These are phyloP conservation scores for Epichloe typhina DNA, from an alignment of 2,329 filamentous ascomycete species.

Conservation along the genomic window DNA sequence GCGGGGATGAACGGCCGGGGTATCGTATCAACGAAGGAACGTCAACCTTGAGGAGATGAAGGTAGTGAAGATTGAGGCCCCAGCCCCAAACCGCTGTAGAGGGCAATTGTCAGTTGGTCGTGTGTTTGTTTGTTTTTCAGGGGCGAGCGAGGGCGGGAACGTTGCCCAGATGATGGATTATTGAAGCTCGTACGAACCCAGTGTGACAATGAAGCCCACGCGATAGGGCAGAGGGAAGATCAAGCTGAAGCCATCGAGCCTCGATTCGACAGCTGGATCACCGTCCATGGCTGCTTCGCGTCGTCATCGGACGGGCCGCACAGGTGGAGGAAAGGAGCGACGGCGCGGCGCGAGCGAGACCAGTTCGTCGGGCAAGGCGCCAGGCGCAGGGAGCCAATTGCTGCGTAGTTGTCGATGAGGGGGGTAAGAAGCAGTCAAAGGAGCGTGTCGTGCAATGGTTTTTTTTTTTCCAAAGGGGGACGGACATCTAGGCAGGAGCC, in stretches of 20 bases:
- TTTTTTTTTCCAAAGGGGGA: neutral
- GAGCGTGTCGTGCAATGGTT: neutral
- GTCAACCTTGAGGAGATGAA: slow-evolving; percentile 70
- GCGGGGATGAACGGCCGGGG: slow-evolving; percentile 55
- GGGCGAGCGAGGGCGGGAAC: neutral
- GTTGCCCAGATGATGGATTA: neutral
- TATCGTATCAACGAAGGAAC: slow-evolving; percentile 80
- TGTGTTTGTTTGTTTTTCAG: neutral
- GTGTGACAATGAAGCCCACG: slow-evolving; percentile 70
- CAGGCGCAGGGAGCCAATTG: neutral
- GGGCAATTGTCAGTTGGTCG: neutral
- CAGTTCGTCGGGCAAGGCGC: too few species aligned
- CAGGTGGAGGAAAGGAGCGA: neutral
- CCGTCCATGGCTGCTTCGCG: slow-evolving; percentile 46
- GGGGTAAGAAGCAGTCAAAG: neutral
- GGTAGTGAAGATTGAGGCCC: slow-evolving; percentile 82
- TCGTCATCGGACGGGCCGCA: slow-evolving; percentile 3
- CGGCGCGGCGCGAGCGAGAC: neutral
- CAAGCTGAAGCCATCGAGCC: slow-evolving; percentile 76
- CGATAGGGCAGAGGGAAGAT: slow-evolving; percentile 82
- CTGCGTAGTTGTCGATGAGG: too few species aligned
- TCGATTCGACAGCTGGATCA: slow-evolving; percentile 55
- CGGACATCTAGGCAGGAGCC: neutral
- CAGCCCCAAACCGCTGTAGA: slow-evolving; percentile 87
- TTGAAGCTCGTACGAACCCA: slow-evolving; percentile 45